phyloP scores from a whole-genome alignment of 2,329 filamentous ascomycete species.

The Pleomassaria siparia region DNA sequence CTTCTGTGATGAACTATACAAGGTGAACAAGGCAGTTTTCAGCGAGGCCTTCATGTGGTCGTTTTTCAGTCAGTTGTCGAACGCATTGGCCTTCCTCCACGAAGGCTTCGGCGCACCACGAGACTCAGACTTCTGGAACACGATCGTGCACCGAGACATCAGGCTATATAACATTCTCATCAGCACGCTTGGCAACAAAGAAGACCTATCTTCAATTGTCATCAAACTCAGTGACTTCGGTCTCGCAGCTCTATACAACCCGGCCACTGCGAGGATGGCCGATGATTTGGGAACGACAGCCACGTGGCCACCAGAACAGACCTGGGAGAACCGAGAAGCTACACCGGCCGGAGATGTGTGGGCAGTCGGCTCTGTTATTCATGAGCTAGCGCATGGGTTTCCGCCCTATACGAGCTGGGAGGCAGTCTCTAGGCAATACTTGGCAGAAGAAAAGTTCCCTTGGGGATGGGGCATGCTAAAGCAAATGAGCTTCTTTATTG shows the following conservation, averaged over 20 bases:
- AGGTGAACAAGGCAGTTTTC: constrained; percentile 2
- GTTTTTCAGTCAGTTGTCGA: constrained; percentile 15
- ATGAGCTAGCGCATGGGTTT: constrained; percentile 22
- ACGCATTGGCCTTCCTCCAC: constrained; percentile 24
- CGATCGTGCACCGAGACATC: constrained; percentile 94
- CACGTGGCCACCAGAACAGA: constrained; percentile 25
- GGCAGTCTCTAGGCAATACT: not conserved
- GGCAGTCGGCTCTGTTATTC: constrained; percentile 24
- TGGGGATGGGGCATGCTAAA: not conserved
- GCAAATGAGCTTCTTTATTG: constrained; percentile 11
- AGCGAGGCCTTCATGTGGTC: constrained; percentile 18
- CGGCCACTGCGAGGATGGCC: not conserved
- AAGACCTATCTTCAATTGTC: not conserved
- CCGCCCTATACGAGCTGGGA: constrained; percentile 13
- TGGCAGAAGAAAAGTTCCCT: not conserved
- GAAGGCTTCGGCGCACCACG: constrained; percentile 13
- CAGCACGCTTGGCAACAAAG: not conserved
- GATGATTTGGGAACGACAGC: constrained; percentile 12
- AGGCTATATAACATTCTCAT: constrained; percentile 87
- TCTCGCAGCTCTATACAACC: constrained; percentile 60
- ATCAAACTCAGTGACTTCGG: constrained; percentile 72
- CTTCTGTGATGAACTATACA: too few species aligned
- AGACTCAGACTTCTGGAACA: constrained; percentile 61
- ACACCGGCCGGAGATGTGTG: constrained; percentile 26
- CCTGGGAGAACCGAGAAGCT: constrained; percentile 14